phyloP scores from a whole-genome alignment of 306 rosid species.

The Trichosanthes cucumerina region DNA sequence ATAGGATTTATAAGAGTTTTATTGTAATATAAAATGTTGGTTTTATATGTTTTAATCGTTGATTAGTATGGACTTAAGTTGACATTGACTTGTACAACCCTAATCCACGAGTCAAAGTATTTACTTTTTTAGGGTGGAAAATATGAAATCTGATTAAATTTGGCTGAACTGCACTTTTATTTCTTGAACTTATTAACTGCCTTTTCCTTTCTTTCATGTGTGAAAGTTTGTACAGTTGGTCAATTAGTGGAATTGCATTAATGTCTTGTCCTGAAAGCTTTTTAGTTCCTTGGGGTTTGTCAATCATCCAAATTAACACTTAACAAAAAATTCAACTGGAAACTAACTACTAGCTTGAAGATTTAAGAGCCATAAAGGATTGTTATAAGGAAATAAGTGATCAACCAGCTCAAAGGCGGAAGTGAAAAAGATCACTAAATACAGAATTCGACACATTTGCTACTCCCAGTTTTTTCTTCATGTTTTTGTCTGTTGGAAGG shows the following conservation, averaged over 20 bases:
- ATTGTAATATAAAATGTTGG: neutral
- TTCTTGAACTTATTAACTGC: neutral
- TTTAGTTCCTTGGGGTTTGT: neutral
- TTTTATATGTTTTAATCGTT: neutral
- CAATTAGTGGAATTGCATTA: neutral
- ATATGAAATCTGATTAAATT: neutral
- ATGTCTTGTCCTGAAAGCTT: neutral
- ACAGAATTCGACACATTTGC: neutral
- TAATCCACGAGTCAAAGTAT: neutral
- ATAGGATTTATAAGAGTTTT: neutral
- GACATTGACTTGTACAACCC: neutral
- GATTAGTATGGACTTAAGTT: neutral
- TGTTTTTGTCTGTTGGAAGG: neutral
- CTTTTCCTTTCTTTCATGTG: neutral
- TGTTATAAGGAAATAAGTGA: no score
- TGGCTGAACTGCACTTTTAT: neutral
- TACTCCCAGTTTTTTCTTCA: neutral
- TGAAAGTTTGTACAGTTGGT: neutral
- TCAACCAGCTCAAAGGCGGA: neutral
- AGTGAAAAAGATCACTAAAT: neutral
- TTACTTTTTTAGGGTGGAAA: neutral
- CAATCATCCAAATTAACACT: neutral
- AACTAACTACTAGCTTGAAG: neutral
- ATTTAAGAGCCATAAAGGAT: neutral
- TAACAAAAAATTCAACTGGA: neutral